These are phyloP conservation scores for Ocimum tenuiflorum DNA, from an alignment of 257 asterid genomes.

Conservation along the genomic window DNA sequence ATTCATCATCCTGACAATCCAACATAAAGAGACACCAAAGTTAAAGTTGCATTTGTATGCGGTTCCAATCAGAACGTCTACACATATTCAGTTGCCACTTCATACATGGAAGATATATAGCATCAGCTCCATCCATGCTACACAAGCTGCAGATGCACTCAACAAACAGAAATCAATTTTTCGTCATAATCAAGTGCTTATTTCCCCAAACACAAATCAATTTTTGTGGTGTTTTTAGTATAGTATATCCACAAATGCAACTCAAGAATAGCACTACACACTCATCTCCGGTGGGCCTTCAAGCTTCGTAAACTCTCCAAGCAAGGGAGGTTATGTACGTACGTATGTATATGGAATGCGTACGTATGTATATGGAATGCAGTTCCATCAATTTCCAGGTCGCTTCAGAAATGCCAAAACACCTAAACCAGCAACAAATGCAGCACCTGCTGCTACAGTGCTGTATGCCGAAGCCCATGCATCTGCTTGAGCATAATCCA, in stretches of 20 bases:
- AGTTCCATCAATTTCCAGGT: slow-evolving; percentile 30
- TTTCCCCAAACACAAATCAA: neutral
- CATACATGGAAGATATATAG: slow-evolving; percentile 4
- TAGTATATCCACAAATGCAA: slow-evolving; percentile 13
- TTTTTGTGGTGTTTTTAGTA: neutral
- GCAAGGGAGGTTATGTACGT: no score
- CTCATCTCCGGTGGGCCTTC: neutral
- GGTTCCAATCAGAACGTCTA: neutral
- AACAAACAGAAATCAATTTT: slow-evolving; percentile 12
- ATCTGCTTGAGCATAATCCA: slow-evolving; percentile 62
- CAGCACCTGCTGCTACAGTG: slow-evolving; percentile 93
- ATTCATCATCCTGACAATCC: neutral
- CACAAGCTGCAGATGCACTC: neutral
- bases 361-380: no score
- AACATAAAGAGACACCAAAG: neutral
- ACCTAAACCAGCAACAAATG: slow-evolving; percentile 80
- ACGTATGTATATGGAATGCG: neutral
- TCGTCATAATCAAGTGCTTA: slow-evolving; percentile 26
- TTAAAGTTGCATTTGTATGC: neutral
- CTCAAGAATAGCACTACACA: neutral
- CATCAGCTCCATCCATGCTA: no score
- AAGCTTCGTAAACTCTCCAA: slow-evolving; percentile 8
- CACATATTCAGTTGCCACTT: slow-evolving; percentile 1
- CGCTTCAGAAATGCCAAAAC: slow-evolving; percentile 67
- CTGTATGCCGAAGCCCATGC: slow-evolving; percentile 96